Conservation (phyloP, 805 yeast genomes). For the Hanseniaspora thailandica region DNA sequence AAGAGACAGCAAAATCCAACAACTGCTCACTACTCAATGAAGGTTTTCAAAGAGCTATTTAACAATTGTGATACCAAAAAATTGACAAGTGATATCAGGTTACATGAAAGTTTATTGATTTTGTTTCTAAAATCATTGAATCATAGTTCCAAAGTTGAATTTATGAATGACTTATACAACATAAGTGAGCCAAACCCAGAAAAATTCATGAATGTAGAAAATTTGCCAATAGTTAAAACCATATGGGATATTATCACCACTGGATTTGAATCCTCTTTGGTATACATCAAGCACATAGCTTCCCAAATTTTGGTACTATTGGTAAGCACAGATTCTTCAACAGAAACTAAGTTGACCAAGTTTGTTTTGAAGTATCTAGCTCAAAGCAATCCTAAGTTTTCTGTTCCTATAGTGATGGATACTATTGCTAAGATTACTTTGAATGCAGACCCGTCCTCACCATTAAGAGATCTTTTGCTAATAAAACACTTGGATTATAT, state of each 20-base stretch:
- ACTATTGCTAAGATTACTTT: conserved; percentile 7
- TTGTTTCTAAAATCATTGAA: background rate
- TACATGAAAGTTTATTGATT: background rate
- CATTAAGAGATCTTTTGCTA: conserved; percentile 13
- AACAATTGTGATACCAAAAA: background rate
- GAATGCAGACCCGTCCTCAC: background rate
- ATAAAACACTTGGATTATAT: conserved; percentile 14
- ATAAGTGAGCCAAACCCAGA: background rate
- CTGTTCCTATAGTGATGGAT: conserved; percentile 4
- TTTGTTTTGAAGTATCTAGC: background rate
- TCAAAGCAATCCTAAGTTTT: background rate
- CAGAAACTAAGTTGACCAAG: background rate
- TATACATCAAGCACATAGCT: conserved; percentile 4
- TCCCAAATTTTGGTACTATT: conserved; percentile 1
- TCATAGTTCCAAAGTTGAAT: conserved; percentile 1
- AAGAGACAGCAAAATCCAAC: conserved; percentile 7
- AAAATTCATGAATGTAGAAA: background rate
- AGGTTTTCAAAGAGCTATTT: background rate
- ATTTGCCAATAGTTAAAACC: background rate
- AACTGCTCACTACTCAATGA: background rate
- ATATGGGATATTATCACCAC: conserved; percentile 3
- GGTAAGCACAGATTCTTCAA: background rate
- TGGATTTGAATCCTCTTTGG: conserved; percentile 7
- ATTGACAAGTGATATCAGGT: background rate
- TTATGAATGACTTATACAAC: background rate